These are phyloP conservation scores for Rhodotorula sp. DNA, from an alignment of 1,284 basidiomycete genomes.

Conservation along the genomic window DNA sequence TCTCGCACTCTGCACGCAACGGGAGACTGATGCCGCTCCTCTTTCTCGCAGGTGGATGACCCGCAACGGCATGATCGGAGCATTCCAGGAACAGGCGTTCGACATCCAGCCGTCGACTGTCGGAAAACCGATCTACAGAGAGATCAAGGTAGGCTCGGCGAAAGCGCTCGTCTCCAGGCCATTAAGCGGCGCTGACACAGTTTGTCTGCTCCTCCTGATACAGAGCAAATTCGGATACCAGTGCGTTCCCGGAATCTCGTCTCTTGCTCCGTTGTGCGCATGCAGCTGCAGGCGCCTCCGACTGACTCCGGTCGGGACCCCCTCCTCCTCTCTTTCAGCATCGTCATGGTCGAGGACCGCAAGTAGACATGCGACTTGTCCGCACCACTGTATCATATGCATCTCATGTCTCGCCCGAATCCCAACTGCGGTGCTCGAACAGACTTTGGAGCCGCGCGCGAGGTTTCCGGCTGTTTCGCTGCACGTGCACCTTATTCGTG, in stretches of 20 bases:
- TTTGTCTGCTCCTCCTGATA: background rate
- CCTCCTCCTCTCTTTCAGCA: background rate
- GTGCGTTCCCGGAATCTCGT: background rate
- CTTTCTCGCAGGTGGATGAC: slow-evolving; percentile 27
- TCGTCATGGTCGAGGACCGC: slow-evolving; percentile 39
- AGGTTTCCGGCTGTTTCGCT: no score
- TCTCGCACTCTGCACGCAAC: no score
- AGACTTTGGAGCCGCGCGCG: no score
- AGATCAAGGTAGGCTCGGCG: slow-evolving; percentile 19
- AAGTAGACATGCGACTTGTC: slow-evolving; percentile 6
- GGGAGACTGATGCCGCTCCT: background rate
- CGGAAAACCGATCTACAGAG: slow-evolving; percentile 11
- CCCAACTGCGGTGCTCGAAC: background rate
- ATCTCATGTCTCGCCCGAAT: background rate
- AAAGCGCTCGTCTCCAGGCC: background rate
- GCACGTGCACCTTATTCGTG: no score
- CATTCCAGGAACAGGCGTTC: slow-evolving; percentile 31
- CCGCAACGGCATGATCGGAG: slow-evolving; percentile 26
- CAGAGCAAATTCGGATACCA: slow-evolving; percentile 23
- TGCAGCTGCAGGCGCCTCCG: background rate
- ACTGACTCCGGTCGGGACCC: no score
- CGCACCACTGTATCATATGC: background rate
- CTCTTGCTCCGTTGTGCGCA: background rate
- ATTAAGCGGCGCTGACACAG: background rate
- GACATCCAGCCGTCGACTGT: slow-evolving; percentile 25